Base-by-base conservation (phyloP, 2,329 filamentous ascomycete species). In the Epichloe uncinata region DNA sequence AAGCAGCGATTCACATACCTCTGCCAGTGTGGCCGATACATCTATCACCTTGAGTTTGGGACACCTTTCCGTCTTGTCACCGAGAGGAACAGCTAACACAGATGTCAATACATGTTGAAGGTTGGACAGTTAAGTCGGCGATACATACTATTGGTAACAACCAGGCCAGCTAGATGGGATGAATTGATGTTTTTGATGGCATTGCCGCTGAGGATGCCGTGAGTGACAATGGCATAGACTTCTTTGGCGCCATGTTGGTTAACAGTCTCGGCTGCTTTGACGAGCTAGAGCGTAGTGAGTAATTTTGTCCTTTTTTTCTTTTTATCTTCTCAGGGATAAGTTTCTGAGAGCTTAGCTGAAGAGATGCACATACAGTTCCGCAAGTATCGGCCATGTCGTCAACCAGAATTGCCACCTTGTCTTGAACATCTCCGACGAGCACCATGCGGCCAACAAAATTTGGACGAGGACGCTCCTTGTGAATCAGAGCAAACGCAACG, bases 351-450 rank as follows among this genome's bases (percentile, higher is more conserved):
- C 45, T 20, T 16, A 2, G 16, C 20, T 4, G 22, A 12, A 5
- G 38, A 9, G 11, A 49, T 11, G 11, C 30, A 13, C 63, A 49
- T 61, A 69, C 66, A 38, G 88, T 95, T 57, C 89, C 89, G 66
- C 90, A 96, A 4, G 91, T 96, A 64, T 97, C 91, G 34, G 90
- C 90, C 88, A 97, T 96, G 65, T 97, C 91, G 65, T 97, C 91
- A 48, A 98, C 91, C 45, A 98, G 82, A 62, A 98, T 96, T 53
- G 91, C 91, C 33, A 91, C 83, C 72, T 93, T 93, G 70, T 87
- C 86, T 57, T 82, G 78, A 44, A 97, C 93, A 57, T 94, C 89
- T 57, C 93, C 93, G 47, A 97, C 91, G n/a, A 98, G 83, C 1
- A 72, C 87, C 88, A 95, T 95, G 60, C 87, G 84, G 9, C 85